phyloP scores from a whole-genome alignment of 1,139 yeast species.

The Kodamaea plutei region DNA sequence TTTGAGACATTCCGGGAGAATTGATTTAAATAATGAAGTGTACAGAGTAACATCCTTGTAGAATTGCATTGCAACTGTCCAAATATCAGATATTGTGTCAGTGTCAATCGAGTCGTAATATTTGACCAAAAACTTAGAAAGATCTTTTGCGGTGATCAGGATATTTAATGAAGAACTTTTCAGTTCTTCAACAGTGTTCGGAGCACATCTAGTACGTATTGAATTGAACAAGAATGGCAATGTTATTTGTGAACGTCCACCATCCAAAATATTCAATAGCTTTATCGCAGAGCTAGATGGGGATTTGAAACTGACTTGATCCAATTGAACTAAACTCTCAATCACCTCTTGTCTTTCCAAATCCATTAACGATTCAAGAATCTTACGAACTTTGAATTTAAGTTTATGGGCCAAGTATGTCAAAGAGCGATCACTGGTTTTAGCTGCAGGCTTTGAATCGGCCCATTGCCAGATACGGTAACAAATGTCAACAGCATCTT shows the following conservation, averaged over 20 bases:
- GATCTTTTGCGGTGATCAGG: conserved; percentile 35
- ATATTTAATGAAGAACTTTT: conserved; percentile 42
- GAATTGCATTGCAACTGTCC: conserved; percentile 54
- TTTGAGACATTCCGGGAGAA: conserved; percentile 51
- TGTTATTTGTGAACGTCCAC: conserved; percentile 75
- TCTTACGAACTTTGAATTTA: conserved; percentile 65
- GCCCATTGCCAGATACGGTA: conserved; percentile 75
- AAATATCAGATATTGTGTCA: conserved; percentile 75
- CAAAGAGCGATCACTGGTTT: conserved; percentile 38
- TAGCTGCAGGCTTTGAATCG: conserved; percentile 39
- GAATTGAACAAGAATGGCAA: conserved; percentile 64
- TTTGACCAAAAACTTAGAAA: conserved; percentile 49
- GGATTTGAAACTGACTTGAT: conserved; percentile 11
- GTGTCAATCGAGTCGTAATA: conserved; percentile 65
- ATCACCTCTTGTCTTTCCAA: conserved; percentile 73
- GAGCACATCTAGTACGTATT: conserved; percentile 36
- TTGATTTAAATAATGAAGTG: conserved; percentile 41
- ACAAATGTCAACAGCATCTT: conserved; percentile 52
- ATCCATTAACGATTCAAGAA: conserved; percentile 64
- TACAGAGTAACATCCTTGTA: conserved; percentile 55
- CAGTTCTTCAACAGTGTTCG: conserved; percentile 28
- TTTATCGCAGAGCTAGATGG: conserved; percentile 28
- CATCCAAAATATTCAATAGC: conserved; percentile 73
- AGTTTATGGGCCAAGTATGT: conserved; percentile 62
- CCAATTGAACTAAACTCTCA: conserved; percentile 53